Evolutionary conservation across 805 yeast species (phyloP).

Genomic region (Monosporozyma siamensis): DNA sequence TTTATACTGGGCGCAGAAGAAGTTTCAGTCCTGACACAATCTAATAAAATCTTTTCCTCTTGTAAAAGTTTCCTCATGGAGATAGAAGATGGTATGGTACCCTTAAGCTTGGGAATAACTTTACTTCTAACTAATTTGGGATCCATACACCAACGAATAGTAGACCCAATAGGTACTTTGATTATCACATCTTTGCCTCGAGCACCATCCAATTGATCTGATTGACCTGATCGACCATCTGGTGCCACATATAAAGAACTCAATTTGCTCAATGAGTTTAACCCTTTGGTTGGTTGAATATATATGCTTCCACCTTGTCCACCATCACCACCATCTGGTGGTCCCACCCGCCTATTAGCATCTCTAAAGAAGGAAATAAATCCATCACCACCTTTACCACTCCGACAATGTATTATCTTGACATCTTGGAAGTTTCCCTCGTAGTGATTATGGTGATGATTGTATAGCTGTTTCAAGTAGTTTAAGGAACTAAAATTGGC

Average conservation of each 20-base stretch:
- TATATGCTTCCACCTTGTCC: conserved; percentile 87
- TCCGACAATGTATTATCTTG: conserved; percentile 50
- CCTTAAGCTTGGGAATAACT: too few relatives aligned
- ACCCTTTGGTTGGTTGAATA: conserved; percentile 66
- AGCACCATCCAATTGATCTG: conserved; percentile 78
- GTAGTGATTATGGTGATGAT: conserved; percentile 38
- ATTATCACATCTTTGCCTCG: conserved; percentile 71
- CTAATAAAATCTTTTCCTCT: conserved; percentile 20
- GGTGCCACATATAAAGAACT: conserved; percentile 61
- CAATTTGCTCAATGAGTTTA: conserved; percentile 62
- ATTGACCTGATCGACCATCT: conserved; percentile 62
- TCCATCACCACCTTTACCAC: conserved; percentile 91
- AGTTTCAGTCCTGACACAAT: conserved; percentile 27
- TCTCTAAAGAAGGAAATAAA: conserved; percentile 78
- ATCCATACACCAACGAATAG: conserved; percentile 75
- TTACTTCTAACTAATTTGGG: conserved; percentile 40
- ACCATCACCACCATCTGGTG: conserved; percentile 99
- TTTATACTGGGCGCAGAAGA: conserved; percentile 34
- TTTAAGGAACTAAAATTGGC: conserved; percentile 22
- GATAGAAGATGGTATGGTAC: too few relatives aligned
- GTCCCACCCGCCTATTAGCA: conserved; percentile 76
- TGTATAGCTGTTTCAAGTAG: conserved; percentile 29
- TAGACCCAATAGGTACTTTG: conserved; percentile 88
- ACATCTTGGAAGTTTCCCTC: conserved; percentile 46
- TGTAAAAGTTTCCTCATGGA: conserved; percentile 20